Evolutionary conservation across 495 filamentous ascomycete species (phyloP), one percentile per base, ranked within the genome.

Genomic region (Xylaria nigripes): DNA sequence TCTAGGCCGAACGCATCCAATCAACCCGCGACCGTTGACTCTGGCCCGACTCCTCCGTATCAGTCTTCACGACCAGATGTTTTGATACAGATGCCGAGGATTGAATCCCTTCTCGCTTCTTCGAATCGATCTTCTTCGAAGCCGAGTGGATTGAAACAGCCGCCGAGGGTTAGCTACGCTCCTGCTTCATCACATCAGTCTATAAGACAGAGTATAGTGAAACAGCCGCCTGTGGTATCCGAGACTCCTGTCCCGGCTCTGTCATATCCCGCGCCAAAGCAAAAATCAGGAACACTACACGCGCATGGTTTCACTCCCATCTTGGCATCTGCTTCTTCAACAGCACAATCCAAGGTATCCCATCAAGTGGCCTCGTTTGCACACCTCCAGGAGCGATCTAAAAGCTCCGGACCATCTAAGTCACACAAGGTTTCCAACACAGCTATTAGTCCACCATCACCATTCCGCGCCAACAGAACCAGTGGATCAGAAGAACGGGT

Each of bases 321-420:
- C 34, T 19, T 44, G 18, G n/a, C 32, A 44, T 18, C 24, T n/a
- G 3, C 30, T 24, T 23, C 22, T 16, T 16, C 59, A 58, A 16
- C 19, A 54, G 22, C 24, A 15, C 42, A n/a, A 12, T 24, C 48
- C 13, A 53, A 55, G 25, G 13, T 41, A 15, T 15, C 22, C 13
- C 23, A 56, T 19, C 57, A 57, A 9, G 44, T 57, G 10, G 50
- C 57, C 27, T 45, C 48, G 27, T 54, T 41, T 36, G 38, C 58
- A 19, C 45, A 10, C 27, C 2, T 25, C 21, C 43, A 23, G 15
- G 15, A 19, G 52, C 15, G 9, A 45, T 40, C 36, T 40, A 18
- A 40, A 5, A 18, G 2, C 5, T 10, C 36, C 4, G 36, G 30
- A 18, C 18, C 21, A 46, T 12, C 15, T 15, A 54, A 46, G 42